These are phyloP conservation scores for Taphrina deformans DNA, from an alignment of 1,139 yeast species.

Conservation along the genomic window DNA sequence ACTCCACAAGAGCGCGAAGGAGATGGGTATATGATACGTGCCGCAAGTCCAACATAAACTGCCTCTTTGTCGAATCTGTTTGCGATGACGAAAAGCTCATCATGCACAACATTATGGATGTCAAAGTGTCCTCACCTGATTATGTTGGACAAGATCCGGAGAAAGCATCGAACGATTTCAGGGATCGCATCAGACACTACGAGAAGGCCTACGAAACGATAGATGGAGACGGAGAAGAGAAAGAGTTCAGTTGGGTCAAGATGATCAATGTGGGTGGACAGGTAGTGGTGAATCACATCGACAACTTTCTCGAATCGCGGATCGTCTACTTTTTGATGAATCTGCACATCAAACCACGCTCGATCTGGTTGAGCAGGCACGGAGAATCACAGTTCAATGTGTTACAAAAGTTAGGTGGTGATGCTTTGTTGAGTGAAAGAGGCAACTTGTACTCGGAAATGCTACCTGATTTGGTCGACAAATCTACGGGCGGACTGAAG, in stretches of 20 bases:
- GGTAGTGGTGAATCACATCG: slow-evolving; percentile 81
- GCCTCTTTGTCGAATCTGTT: slow-evolving; percentile 88
- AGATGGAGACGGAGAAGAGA: slow-evolving; percentile 52
- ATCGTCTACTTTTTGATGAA: slow-evolving; percentile 96
- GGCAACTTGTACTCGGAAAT: slow-evolving; percentile 83
- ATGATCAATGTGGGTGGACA: slow-evolving; percentile 84
- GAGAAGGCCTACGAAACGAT: slow-evolving; percentile 74
- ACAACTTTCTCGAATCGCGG: slow-evolving; percentile 84
- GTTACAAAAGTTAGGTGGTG: slow-evolving; percentile 96
- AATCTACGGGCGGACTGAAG: slow-evolving; percentile 67
- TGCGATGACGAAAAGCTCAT: slow-evolving; percentile 81
- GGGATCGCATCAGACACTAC: slow-evolving; percentile 70
- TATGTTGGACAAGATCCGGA: slow-evolving; percentile 72
- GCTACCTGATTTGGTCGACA: slow-evolving; percentile 72
- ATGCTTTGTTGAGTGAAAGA: slow-evolving; percentile 79
- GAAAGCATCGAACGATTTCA: slow-evolving; percentile 68
- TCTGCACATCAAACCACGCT: slow-evolving; percentile 84
- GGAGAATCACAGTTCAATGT: slow-evolving; percentile 92
- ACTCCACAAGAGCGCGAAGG: slow-evolving; percentile 71
- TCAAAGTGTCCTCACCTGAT: slow-evolving; percentile 85
- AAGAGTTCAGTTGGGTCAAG: slow-evolving; percentile 76
- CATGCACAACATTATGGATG: slow-evolving; percentile 76
- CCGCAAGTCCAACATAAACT: slow-evolving; percentile 69
- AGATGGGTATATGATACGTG: slow-evolving; percentile 64
- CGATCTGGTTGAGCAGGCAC: slow-evolving; percentile 90